Evolutionary conservation across 495 filamentous ascomycete genomes (phyloP).

Genomic region (Hypoxylon perforatum): DNA sequence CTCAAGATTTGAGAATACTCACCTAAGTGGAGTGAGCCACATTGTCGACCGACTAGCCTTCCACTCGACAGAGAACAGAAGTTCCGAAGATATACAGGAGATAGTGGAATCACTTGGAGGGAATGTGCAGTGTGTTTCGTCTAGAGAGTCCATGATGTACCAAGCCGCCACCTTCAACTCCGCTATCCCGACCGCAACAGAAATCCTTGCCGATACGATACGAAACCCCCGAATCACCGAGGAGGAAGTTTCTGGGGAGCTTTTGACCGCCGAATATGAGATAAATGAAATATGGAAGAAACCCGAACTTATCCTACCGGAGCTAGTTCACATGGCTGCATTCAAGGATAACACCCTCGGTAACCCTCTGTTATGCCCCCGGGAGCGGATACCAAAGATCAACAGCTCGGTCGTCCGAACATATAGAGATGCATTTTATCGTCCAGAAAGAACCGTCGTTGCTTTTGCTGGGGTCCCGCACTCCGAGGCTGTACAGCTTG

Average conservation of each 20-base stretch:
- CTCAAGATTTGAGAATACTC: conserved; percentile 90
- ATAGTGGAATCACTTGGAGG: conserved; percentile 86
- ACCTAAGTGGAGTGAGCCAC: conserved; percentile 89
- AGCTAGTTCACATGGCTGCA: conserved; percentile 92
- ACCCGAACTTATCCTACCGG: conserved; percentile 94
- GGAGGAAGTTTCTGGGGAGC: conserved; percentile 84
- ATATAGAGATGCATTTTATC: conserved; percentile 86
- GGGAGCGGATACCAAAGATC: conserved; percentile 82
- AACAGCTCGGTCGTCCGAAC: conserved; percentile 76
- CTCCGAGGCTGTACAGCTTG: conserved; percentile 78
- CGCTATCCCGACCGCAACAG: conserved; percentile 83
- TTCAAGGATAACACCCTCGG: conserved; percentile 96
- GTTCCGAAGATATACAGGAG: conserved; percentile 88
- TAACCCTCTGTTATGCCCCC: conserved; percentile 90
- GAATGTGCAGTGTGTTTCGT: conserved; percentile 96
- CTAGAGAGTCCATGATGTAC: conserved; percentile 97
- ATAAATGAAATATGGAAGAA: conserved; percentile 98
- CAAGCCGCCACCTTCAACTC: conserved; percentile 98
- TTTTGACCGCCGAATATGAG: conserved; percentile 93
- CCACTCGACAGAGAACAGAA: conserved; percentile 83
- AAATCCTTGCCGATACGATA: conserved; percentile 92
- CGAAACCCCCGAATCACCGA: conserved; percentile 90
- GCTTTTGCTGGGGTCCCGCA: conserved; percentile 95
- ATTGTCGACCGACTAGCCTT: conserved; percentile 96
- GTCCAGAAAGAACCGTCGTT: conserved; percentile 89